A percentile compares a stretch with the other conserved stretches of the same genome.
Conservation (phyloP, 2,329 filamentous ascomycete genomes). For the Xylariaceae sp. region DNA sequence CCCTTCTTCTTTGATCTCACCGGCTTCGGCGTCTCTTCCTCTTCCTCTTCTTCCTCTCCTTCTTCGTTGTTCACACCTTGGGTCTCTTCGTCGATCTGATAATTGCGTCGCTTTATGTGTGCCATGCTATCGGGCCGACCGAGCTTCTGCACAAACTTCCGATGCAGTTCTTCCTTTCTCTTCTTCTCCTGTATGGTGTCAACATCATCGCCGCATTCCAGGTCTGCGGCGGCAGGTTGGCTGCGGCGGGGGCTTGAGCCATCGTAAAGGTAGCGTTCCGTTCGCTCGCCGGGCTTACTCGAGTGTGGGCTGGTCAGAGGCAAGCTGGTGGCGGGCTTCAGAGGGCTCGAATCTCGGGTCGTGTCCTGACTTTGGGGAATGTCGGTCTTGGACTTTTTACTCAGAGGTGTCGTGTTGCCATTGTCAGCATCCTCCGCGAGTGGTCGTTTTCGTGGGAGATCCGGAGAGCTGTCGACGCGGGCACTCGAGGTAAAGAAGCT, state of each 20-base stretch:
- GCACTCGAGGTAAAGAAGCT: conserved; percentile 70
- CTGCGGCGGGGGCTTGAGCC: conserved; percentile 44
- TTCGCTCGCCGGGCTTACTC: conserved; percentile 38
- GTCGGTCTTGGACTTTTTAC: conserved; percentile 46
- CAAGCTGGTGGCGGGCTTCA: conserved; percentile 34
- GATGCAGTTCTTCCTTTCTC: conserved; percentile 70
- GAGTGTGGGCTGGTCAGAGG: conserved; percentile 19
- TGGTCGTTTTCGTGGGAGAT: conserved; percentile 47
- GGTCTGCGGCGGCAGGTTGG: conserved; percentile 32
- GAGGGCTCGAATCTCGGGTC: conserved; percentile 37
- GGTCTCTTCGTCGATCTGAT: conserved; percentile 51
- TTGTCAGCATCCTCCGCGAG: conserved; percentile 47
- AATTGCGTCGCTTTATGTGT: conserved; percentile 61
- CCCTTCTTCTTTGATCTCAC: conserved; percentile 65
- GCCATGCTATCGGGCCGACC: conserved; percentile 80
- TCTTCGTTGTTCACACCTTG: conserved; percentile 50
- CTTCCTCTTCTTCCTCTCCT: conserved; percentile 52
- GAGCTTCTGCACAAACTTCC: conserved; percentile 85
- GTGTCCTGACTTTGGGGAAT: conserved; percentile 41
- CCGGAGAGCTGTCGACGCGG: conserved; percentile 24
- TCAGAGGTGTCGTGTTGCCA: conserved; percentile 40
- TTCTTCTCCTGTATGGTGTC: conserved; percentile 50
- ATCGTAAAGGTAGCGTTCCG: conserved; percentile 53
- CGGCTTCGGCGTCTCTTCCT: conserved; percentile 47
- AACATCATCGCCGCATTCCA: conserved; percentile 38